Evolutionary conservation across 352 stramenopile species (phyloP), one percentile per base, ranked within the genome.

Genomic region (Pythium biforme): DNA sequence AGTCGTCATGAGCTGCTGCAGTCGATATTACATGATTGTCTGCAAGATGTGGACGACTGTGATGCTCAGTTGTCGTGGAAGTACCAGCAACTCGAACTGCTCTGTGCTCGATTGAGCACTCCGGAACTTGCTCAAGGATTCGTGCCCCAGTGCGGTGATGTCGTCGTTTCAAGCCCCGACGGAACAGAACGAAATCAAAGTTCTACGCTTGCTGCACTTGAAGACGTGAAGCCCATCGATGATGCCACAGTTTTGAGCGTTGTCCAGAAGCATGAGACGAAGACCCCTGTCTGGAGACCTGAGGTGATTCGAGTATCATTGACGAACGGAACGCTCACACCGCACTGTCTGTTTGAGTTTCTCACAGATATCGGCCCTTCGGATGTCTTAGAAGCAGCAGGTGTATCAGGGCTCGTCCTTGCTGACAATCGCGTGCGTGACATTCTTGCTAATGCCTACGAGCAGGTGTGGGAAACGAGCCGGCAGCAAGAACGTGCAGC

Each of bases 71-170:
- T 65, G 25, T 33, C 68, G 27, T 91, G 77, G 76, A 80, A 80
- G 40, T 92, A 87, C 68, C 66, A 80, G 26, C 82, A 94, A 58
- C 67, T 96, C 23, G 87, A 96, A 45, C 54, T 96, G 23, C 72
- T 96, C 25, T 96, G 87, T 59, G 81, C 83, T 62, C 75, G 87
- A 34, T 64, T 96, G 8, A 65, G 85, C 7, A 65, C 91, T 20
- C 83, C 82, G 33, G 87, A 96, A 70, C 73, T 94, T 60, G 79
- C 77, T 0, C 82, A 91, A 64, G 66, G 68, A 1, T 96, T 96
- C 64, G 83, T 94, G 11, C 87, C 87, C 17, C 64, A 73, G 9
- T 88, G 74, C 59, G 71, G 82, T 14, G 76, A 92, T 62, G 62
- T 91, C 43, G 62, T 93, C 20, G 70, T 90, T 48, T 65, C 55